Evolutionary conservation across 1,284 basidiomycete species (phyloP).

Genomic region (Cutaneotrichosporon sp.): DNA sequence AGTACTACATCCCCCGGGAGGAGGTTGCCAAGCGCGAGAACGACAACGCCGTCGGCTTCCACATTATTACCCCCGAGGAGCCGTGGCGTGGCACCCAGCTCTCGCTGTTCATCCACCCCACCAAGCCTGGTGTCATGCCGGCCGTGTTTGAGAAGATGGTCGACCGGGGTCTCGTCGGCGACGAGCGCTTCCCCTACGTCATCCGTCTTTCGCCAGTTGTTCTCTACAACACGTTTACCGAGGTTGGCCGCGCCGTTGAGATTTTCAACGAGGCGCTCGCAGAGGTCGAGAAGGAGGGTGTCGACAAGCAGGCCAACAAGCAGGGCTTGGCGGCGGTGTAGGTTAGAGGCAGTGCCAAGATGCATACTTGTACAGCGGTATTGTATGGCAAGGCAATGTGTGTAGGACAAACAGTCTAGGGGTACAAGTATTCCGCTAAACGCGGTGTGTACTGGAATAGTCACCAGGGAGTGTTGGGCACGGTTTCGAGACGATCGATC

Average conservation of each 20-base stretch:
- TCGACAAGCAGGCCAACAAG: background rate
- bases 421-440: no score
- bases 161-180: conserved; percentile 73
- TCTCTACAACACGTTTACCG: conserved; percentile 73
- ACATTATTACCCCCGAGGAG: conserved; percentile 75
- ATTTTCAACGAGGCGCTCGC: conserved; percentile 56
- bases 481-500: no score
- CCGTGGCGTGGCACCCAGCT: conserved; percentile 74
- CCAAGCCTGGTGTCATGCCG: conserved; percentile 60
- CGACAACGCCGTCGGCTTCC: conserved; percentile 56
- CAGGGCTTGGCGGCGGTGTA: background rate
- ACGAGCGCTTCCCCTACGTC: conserved; percentile 82
- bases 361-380: background rate
- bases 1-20: conserved; percentile 54
- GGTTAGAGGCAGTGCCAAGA: background rate
- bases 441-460: no score
- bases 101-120: conserved; percentile 68
- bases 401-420: no score
- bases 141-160: conserved; percentile 60
- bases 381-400: no score
- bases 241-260: conserved; percentile 64
- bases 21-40: background rate
- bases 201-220: conserved; percentile 78
- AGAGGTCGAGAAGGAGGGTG: conserved; percentile 24
- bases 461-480: no score